Conservation (phyloP, 768 basidiomycete genomes). For the Russula foetens region DNA sequence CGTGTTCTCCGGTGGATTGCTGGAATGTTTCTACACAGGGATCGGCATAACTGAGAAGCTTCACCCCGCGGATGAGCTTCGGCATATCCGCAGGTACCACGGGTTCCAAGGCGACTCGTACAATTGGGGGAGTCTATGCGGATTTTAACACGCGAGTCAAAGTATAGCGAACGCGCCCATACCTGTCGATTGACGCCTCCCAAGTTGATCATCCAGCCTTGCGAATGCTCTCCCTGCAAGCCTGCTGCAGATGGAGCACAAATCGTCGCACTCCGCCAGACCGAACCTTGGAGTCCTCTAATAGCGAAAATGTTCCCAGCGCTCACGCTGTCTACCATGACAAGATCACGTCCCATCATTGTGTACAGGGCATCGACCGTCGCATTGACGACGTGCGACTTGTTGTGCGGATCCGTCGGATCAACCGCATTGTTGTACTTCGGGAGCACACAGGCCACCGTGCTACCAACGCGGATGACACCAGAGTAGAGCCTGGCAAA, state of each 20-base stretch:
- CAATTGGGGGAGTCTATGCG: conserved; percentile 74
- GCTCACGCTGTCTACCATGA: conserved; percentile 68
- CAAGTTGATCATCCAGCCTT: conserved; percentile 66
- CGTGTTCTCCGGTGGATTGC: conserved; percentile 94
- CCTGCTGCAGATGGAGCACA: conserved; percentile 55
- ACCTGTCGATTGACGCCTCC: conserved; percentile 64
- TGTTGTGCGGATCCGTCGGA: conserved; percentile 62
- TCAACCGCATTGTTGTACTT: conserved; percentile 66
- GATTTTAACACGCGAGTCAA: background rate
- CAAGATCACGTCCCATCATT: conserved; percentile 98
- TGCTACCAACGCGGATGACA: conserved; percentile 54
- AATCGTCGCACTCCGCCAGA: conserved; percentile 85
- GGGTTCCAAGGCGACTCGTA: conserved; percentile 92
- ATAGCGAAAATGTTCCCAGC: conserved; percentile 96
- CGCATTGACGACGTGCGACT: conserved; percentile 48
- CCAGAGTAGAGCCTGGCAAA: conserved; percentile 95
- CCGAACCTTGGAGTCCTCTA: conserved; percentile 80
- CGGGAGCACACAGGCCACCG: conserved; percentile 71
- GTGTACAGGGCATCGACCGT: conserved; percentile 76
- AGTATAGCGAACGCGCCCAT: conserved; percentile 20
- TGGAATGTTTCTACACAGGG: conserved; percentile 97
- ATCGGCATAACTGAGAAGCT: conserved; percentile 87
- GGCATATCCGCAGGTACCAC: conserved; percentile 76
- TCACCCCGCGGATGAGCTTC: conserved; percentile 79
- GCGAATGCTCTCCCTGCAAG: conserved; percentile 30